phyloP scores from a whole-genome alignment of 2,329 filamentous ascomycete species.

The Dothiorella sarmentorum region DNA sequence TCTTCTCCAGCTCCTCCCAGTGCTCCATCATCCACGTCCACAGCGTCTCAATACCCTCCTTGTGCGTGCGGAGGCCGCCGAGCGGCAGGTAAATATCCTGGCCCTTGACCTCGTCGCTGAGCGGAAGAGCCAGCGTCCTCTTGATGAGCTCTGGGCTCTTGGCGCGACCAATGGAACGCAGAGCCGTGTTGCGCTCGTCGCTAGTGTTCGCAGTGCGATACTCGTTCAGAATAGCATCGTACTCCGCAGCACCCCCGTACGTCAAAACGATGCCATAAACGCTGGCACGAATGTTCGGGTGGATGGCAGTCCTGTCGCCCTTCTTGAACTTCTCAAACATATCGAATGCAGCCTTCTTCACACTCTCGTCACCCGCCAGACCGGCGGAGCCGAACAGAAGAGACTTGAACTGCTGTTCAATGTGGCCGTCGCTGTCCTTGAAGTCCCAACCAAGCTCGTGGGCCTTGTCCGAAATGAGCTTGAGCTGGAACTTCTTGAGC shows the following conservation, averaged over 20 bases:
- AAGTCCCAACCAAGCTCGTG: conserved; percentile 89
- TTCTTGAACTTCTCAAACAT: conserved; percentile 84
- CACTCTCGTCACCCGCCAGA: conserved; percentile 70
- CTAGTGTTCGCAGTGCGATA: conserved; percentile 72
- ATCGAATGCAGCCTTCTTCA: conserved; percentile 77
- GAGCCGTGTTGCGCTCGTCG: conserved; percentile 87
- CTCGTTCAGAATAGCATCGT: conserved; percentile 71
- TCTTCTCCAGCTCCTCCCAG: conserved; percentile 79
- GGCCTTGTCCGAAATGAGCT: conserved; percentile 73
- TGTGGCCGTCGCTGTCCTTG: conserved; percentile 77
- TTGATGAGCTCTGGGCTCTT: conserved; percentile 76
- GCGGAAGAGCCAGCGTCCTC: conserved; percentile 70
- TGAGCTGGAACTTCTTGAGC: conserved; percentile 77
- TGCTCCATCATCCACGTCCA: conserved; percentile 82
- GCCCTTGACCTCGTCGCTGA: conserved; percentile 80
- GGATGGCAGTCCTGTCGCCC: conserved; percentile 77
- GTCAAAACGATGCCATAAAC: conserved; percentile 83
- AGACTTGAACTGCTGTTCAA: conserved; percentile 91
- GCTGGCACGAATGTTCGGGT: conserved; percentile 84
- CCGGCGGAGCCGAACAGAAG: conserved; percentile 85
- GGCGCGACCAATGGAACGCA: conserved; percentile 77
- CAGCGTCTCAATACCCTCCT: conserved; percentile 73
- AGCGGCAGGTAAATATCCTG: conserved; percentile 93
- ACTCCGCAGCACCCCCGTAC: conserved; percentile 83
- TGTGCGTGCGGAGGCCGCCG: conserved; percentile 71